Evolutionary conservation across 257 asterid species (phyloP).

Genomic region (Solanum chaucha): DNA sequence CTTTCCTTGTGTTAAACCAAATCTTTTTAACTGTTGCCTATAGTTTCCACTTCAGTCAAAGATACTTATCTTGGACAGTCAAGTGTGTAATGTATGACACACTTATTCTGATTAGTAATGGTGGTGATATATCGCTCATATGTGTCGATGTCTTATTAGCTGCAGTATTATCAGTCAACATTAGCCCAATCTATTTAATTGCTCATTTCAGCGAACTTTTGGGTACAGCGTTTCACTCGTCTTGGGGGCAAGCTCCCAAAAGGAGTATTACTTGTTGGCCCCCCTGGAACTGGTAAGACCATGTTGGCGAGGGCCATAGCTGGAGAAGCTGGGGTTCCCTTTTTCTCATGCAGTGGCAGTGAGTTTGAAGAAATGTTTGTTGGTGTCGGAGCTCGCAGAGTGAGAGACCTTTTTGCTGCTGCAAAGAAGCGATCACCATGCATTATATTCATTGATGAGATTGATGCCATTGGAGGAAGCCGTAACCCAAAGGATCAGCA

Average conservation of each 20-base stretch:
- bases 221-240: conserved; percentile 77
- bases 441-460: conserved; percentile 83
- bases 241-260: conserved; percentile 99
- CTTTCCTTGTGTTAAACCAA: neutral
- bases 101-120: neutral
- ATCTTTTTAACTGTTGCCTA: neutral
- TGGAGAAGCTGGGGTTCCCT: conserved; percentile 98
- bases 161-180: neutral
- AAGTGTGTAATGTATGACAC: neutral
- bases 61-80: neutral
- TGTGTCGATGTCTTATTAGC: neutral
- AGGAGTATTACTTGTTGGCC: conserved; percentile 91
- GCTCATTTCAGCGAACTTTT: neutral
- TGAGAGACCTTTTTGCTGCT: conserved; percentile 87
- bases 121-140: neutral
- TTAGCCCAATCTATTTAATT: neutral
- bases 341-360: conserved; percentile 95
- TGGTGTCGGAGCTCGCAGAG: conserved; percentile 97
- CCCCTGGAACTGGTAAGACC: conserved; percentile 97
- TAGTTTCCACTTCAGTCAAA: neutral
- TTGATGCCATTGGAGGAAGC: conserved; percentile 93
- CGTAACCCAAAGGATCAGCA: conserved; percentile 88
- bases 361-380: conserved; percentile 99
- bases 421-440: conserved; percentile 95
- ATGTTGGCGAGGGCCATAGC: conserved; percentile 99